phyloP scores from a whole-genome alignment of 2,329 filamentous ascomycete genomes.

The Exophiala xenobiotica region DNA sequence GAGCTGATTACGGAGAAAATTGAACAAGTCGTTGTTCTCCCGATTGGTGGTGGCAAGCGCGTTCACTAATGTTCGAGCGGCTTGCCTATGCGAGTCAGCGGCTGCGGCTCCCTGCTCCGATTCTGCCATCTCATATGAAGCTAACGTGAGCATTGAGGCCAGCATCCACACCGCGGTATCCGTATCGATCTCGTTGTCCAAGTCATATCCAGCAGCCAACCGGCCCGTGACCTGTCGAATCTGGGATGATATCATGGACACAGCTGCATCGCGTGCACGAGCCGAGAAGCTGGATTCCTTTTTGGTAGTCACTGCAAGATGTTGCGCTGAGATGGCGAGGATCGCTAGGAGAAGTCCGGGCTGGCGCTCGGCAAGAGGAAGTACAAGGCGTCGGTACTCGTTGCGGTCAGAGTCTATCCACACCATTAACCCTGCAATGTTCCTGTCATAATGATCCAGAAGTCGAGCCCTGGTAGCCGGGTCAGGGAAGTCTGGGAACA shows the following conservation, averaged over 20 bases:
- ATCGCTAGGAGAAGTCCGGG: constrained; percentile 23
- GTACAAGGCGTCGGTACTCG: constrained; percentile 23
- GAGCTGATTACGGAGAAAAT: constrained; percentile 25
- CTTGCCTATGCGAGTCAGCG: constrained; percentile 23
- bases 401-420: constrained; percentile 26
- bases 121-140: constrained; percentile 25
- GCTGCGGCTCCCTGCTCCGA: constrained; percentile 18
- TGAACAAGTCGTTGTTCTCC: constrained; percentile 21
- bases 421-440: constrained; percentile 26
- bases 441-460: constrained; percentile 51
- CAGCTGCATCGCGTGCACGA: constrained; percentile 23
- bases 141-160: constrained; percentile 25
- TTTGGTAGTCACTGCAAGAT: constrained; percentile 21
- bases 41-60: constrained; percentile 25
- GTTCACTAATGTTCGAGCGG: constrained; percentile 23
- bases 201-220: constrained; percentile 20
- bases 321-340: constrained; percentile 24
- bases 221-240: constrained; percentile 20
- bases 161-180: constrained; percentile 27
- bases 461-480: constrained; percentile 74
- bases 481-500: constrained; percentile 60
- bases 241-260: constrained; percentile 22
- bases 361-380: constrained; percentile 19
- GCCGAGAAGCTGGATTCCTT: constrained; percentile 19
- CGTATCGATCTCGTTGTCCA: constrained; percentile 20